Base-by-base conservation (phyloP, 2,329 filamentous ascomycete genomes). In the Nigrograna mackinnonii region DNA sequence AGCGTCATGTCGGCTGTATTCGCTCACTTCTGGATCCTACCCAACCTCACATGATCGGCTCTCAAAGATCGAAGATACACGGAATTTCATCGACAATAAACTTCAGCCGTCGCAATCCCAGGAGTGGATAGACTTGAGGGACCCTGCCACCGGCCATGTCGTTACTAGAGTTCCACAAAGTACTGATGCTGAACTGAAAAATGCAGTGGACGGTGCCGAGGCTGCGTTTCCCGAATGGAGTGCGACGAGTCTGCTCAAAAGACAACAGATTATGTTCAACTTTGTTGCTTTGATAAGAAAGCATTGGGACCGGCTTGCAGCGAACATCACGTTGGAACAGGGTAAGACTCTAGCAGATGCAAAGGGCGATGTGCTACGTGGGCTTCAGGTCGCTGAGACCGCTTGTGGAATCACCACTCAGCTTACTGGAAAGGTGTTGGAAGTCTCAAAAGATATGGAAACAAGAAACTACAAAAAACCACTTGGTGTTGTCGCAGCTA, bases 391-490 rank as follows among this genome's bases (percentile, higher is more conserved):
- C 19, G 89, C 89, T 3, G 89, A 94, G 76, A 87, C 86, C 5
- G 86, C 89, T 17, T 89, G 88, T 62, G 86, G 79, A 35, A 90
- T 90, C 41, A 87, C 89, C 1, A 89, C 89, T 57, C 82, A 91
- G 66, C 78, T 94, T 69, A 89, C 88, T 67, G 89, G 89, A 28
- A 88, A 94, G 73, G 78, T 94, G 33, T 78, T 94, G 22, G 89
- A 94, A 75, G 89, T 94, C 11, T 82, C 88, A 41, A 91, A 89
- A 78, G 89, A 94, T 61, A 94, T 94, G 89, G 89, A 94, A 77
- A 94, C 89, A 20, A 77, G 87, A 63, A 87, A 82, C 46, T 94
- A 94, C 69, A 81, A 83, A 49, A 89, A 94, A 77, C 87, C 89
- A 46, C 72, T 94, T 61, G 89, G 89, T 41, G 85, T 94, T 22